A percentile compares a stretch with the other conserved stretches of the same genome.
Evolutionary conservation across 768 basidiomycete species (phyloP).

Genomic region (Favolaschia claudopus): DNA sequence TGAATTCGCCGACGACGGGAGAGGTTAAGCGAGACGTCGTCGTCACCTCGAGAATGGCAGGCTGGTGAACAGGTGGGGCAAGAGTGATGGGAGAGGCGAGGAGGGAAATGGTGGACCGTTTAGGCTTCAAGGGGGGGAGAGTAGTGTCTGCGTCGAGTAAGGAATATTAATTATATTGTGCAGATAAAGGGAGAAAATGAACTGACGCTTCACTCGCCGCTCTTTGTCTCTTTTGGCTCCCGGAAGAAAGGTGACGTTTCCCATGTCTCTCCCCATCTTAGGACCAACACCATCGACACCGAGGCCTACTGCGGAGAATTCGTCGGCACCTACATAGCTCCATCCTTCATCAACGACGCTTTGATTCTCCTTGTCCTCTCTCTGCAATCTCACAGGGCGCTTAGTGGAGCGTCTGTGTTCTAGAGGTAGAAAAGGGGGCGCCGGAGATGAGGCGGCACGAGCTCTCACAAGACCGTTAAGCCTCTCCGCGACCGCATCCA

Average conservation of each 20-base stretch:
- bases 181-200: neutral
- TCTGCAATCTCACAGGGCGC: slow-evolving; percentile 18
- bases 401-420: slow-evolving; percentile 15
- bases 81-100: slow-evolving; percentile 58
- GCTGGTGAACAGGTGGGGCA: slow-evolving; percentile 46
- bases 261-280: slow-evolving; percentile 55
- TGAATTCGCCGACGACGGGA: slow-evolving; percentile 84
- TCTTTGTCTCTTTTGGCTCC: slow-evolving; percentile 56
- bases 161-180: slow-evolving; percentile 12
- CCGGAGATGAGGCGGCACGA: slow-evolving; percentile 28
- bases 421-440: slow-evolving; percentile 26
- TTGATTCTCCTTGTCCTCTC: slow-evolving; percentile 54
- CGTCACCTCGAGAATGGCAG: slow-evolving; percentile 38
- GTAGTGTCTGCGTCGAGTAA: slow-evolving; percentile 18
- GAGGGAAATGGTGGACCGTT: slow-evolving; percentile 52
- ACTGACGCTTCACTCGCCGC: slow-evolving; percentile 65
- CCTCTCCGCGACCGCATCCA: slow-evolving; percentile 55
- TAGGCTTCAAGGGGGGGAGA: slow-evolving; percentile 53
- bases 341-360: slow-evolving; percentile 45
- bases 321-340: slow-evolving; percentile 46
- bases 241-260: slow-evolving; percentile 52
- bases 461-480: slow-evolving; percentile 45
- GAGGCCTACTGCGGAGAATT: slow-evolving; percentile 40
- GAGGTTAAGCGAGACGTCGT: slow-evolving; percentile 54
- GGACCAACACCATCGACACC: slow-evolving; percentile 40